phyloP scores from a whole-genome alignment of 345 rosid species.

The Salix exigua region DNA sequence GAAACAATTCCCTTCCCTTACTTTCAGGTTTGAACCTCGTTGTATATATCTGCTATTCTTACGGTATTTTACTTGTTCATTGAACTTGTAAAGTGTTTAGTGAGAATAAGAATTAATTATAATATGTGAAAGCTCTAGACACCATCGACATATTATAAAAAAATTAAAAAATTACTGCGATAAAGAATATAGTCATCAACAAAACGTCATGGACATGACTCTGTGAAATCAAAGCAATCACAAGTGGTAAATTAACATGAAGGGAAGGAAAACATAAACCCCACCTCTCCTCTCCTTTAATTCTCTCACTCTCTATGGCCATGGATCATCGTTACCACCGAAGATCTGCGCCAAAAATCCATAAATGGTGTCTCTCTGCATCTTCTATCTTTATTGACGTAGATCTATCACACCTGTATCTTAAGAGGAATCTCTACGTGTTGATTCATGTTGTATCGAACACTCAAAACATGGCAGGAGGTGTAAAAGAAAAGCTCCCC shows the following conservation, averaged over 20 bases:
- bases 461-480: neutral
- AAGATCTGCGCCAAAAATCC: slow-evolving; percentile 22
- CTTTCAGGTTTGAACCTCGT: no score
- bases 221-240: neutral
- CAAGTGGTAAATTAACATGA: neutral
- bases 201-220: no score
- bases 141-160: no score
- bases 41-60: no score
- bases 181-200: no score
- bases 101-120: no score
- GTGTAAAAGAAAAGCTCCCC: neutral
- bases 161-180: no score
- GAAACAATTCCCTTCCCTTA: no score
- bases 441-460: neutral
- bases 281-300: neutral
- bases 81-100: no score
- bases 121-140: rapidly evolving
- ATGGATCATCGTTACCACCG: slow-evolving; percentile 25
- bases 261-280: neutral
- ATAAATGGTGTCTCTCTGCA: neutral
- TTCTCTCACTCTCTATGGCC: neutral
- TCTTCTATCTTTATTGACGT: neutral
- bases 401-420: neutral
- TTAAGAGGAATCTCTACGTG: neutral
- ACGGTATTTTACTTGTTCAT: no score